Evolutionary conservation across 495 filamentous ascomycete species (phyloP).

Genomic region (Xylaria flabelliformis): DNA sequence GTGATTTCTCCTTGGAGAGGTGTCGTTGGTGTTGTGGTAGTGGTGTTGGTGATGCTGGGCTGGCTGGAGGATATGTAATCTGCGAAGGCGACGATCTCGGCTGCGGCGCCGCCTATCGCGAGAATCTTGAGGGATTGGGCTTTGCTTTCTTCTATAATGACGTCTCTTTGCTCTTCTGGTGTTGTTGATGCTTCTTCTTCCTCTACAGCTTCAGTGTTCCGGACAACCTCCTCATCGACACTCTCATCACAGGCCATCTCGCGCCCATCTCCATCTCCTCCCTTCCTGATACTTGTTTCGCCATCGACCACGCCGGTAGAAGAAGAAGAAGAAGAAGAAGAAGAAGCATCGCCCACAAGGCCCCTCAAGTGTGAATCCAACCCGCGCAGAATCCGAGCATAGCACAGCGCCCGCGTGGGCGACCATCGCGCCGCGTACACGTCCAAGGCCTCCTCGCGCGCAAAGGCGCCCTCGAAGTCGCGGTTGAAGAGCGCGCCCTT

Average conservation of each 20-base stretch:
- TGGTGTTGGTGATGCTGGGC: slow-evolving; percentile 23
- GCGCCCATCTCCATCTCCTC: neutral
- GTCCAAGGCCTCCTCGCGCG: slow-evolving; percentile 65
- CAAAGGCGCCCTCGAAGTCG: slow-evolving; percentile 84
- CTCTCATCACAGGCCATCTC: neutral
- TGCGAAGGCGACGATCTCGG: slow-evolving; percentile 80
- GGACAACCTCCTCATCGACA: neutral
- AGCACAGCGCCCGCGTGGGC: slow-evolving; percentile 79
- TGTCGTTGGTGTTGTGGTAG: neutral
- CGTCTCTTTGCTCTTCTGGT: neutral
- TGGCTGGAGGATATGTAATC: slow-evolving; percentile 62
- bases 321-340: too few species aligned
- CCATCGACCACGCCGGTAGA: too few species aligned
- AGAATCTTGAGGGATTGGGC: slow-evolving; percentile 53
- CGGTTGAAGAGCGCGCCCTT: slow-evolving; percentile 85
- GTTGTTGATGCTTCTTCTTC: neutral
- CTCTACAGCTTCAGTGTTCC: neutral
- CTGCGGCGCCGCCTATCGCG: slow-evolving; percentile 86
- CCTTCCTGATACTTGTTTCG: neutral
- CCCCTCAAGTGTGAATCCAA: slow-evolving; percentile 48
- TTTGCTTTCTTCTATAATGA: neutral
- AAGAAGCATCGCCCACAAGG: slow-evolving; percentile 11
- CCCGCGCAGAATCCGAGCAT: slow-evolving; percentile 67
- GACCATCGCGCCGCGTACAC: slow-evolving; percentile 91
- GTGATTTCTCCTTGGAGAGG: slow-evolving; percentile 50